Base-by-base conservation (phyloP, 192 early-diverging fungal genomes). In the Coemansia sp. region DNA sequence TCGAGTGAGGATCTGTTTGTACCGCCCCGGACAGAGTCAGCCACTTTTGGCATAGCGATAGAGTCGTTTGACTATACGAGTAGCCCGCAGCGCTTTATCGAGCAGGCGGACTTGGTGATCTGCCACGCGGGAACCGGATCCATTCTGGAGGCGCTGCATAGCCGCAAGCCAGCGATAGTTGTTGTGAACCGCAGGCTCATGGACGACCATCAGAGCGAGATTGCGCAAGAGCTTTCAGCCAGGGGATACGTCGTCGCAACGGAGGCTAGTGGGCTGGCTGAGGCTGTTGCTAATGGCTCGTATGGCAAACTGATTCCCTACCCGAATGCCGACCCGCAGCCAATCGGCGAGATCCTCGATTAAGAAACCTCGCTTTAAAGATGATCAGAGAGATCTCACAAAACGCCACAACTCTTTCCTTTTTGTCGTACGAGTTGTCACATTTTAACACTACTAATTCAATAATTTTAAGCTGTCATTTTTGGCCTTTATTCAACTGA, bases 91-190 rank as follows among this genome's bases (percentile, higher is more conserved):
- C 62, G 73, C 6, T 86, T 89, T 58, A 78, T 94, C 64, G 64
- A 77, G 31, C 33, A 78, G 23, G 89, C 93, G 2, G 88, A 90
- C 45, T 50, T 95, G 38, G 83, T 97, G 31, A 89, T 97, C 33
- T 88, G 92, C 47, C 93, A 94, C 72, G 93, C 89, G 9, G 95
- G 95, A 5, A 85, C 95, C 4, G 95, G 95, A 14, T 91, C 91
- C 2, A 92, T 97, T 21, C 83, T 97, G 39, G 94, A 97, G 61
- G 85, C 87, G 2, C 74, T 91, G 34, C 82, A 88, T 28, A 62
- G 86, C 39, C 57, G 68, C 38, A 88, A 90, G 52, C 87, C 87
- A 37, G 59, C 92, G 1, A 87, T 93, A 7, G 86, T 84, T 4
- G 92, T 96, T 10, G 88, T 89, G 0, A 98, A 98, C 75, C 72